Evolutionary conservation across 1,284 basidiomycete genomes (phyloP).

Genomic region (Paramarasmius palmivorus): DNA sequence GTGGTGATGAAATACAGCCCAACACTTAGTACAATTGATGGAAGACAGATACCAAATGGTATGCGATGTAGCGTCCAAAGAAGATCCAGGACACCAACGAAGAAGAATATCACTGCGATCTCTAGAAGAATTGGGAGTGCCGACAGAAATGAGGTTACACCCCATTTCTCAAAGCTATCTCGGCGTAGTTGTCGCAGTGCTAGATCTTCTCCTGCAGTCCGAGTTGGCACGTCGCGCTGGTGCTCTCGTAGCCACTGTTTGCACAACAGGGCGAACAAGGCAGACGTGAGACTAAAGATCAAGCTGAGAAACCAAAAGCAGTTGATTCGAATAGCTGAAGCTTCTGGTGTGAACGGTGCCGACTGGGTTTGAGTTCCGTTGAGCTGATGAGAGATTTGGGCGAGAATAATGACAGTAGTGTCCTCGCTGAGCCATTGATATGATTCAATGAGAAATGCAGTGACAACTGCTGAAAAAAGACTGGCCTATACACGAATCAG

Average conservation of each 20-base stretch:
- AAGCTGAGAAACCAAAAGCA: constrained; percentile 11
- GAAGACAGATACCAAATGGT: neutral
- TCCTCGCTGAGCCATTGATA: constrained; percentile 8
- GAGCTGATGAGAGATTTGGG: neutral
- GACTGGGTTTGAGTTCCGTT: neutral
- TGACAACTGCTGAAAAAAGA: constrained; percentile 7
- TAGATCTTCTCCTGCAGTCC: neutral
- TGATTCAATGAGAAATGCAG: constrained; percentile 9
- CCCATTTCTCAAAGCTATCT: neutral
- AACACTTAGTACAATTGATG: neutral
- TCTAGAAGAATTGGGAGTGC: constrained; percentile 5
- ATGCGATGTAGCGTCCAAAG: neutral
- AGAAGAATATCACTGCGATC: constrained; percentile 3
- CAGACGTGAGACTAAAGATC: neutral
- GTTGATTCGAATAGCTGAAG: constrained; percentile 2
- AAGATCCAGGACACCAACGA: constrained; percentile 7
- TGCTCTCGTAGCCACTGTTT: constrained; percentile 16
- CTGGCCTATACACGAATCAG: neutral
- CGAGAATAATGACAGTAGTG: neutral
- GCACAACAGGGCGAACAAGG: constrained; percentile 8
- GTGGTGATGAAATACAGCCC: constrained; percentile 1
- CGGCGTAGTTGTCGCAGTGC: neutral
- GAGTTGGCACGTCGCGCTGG: constrained; percentile 1
- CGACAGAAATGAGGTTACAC: neutral
- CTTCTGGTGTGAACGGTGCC: neutral